Percentiles rank a stretch among this genome's conserved stretches.
These are phyloP conservation scores for Nicotiana knightiana DNA, from an alignment of 257 asterid species.

Conservation along the genomic window DNA sequence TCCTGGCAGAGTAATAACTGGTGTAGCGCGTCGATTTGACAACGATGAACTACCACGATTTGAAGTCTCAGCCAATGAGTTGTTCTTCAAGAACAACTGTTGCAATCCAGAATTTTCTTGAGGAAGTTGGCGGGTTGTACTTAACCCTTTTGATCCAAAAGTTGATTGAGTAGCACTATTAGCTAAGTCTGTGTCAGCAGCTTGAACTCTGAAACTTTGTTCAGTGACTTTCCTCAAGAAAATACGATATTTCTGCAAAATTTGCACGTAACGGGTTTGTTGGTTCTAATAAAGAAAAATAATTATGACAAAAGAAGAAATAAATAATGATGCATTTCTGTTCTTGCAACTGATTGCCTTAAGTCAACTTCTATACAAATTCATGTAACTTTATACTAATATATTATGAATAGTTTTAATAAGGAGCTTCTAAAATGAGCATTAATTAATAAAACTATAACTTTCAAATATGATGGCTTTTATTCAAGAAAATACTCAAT, in stretches of 20 bases:
- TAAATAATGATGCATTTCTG: neutral
- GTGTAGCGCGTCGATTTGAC: neutral
- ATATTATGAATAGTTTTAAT: neutral
- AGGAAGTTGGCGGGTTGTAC: neutral
- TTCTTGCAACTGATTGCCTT: neutral
- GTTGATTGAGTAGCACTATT: neutral
- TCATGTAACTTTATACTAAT: neutral
- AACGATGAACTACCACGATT: neutral
- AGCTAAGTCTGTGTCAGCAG: neutral
- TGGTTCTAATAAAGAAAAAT: neutral
- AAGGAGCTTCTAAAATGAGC: neutral
- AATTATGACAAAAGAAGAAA: neutral
- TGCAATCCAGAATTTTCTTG: neutral
- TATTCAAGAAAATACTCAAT: neutral
- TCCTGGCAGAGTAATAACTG: neutral
- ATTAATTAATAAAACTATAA: neutral
- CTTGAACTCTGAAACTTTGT: neutral
- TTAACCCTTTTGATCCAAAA: neutral
- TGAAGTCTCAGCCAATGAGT: neutral
- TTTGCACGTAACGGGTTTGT: neutral
- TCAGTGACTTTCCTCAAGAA: neutral
- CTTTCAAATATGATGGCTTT: neutral
- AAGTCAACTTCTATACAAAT: neutral
- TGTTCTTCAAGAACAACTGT: neutral
- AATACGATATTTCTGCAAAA: conserved; percentile 3